Base-by-base conservation (phyloP, 352 stramenopile species). In the Peronosclerospora sorghi region DNA sequence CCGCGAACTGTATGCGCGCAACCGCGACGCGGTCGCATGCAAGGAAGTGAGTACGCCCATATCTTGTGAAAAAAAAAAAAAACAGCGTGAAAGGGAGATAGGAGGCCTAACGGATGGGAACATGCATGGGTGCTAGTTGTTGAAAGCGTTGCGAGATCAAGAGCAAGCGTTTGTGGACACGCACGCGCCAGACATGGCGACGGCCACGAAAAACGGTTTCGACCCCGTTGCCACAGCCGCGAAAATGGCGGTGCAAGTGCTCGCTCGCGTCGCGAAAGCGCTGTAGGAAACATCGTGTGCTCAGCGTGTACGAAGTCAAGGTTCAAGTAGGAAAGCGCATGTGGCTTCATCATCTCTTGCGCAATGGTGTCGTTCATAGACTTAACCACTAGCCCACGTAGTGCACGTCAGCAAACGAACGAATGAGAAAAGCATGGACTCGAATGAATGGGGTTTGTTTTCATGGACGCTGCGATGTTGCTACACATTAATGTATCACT, bases 301-400 rank as follows among this genome's bases (percentile, higher is more conserved):
- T n/a, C n/a, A n/a, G n/a, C n/a, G n/a, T n/a, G n/a, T n/a, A n/a
- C n/a, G n/a, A n/a, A n/a, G n/a, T n/a, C n/a, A n/a, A n/a, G n/a
- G n/a, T n/a, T n/a, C n/a, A n/a, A n/a, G n/a, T n/a, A n/a, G n/a
- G n/a, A n/a, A n/a, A n/a, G n/a, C n/a, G n/a, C n/a, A n/a, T n/a
- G n/a, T n/a, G n/a, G n/a, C n/a, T n/a, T n/a, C n/a, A n/a, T n/a
- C n/a, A n/a, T n/a, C n/a, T n/a, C n/a, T n/a, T n/a, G n/a, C n/a
- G n/a, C n/a, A n/a, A n/a, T n/a, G n/a, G n/a, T n/a, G n/a, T n/a
- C n/a, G n/a, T n/a, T n/a, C n/a, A n/a, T 74, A 5, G 77, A 90
- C 53, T 90, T 87, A 51, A 91, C 91, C 26, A 91, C 60, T 28
- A 94, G 59, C 5, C n/a, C n/a, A 90, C 61, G 59, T 91, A 76